Evolutionary conservation across 768 basidiomycete genomes (phyloP), one percentile per base, ranked within the genome.

Genomic region (Amanita pallidorosea): DNA sequence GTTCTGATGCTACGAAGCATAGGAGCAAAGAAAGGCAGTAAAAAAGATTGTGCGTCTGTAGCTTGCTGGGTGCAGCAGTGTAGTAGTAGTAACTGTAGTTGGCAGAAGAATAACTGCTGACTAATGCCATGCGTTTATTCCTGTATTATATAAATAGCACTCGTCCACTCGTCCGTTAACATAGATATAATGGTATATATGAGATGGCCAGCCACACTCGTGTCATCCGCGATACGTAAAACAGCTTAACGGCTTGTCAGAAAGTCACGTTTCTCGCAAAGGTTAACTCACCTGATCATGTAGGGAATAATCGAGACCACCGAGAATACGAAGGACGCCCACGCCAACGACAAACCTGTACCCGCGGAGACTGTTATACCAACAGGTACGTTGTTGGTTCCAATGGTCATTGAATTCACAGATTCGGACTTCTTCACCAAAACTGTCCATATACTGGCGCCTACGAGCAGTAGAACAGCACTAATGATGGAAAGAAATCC

Each of bases 381-480:
- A 31, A 88, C 61, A 3, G 73, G 64, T 17, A 73, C 60, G 23
- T 66, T 59, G 37, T 61, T 59, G 22, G 50, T 35, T 2, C 67
- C 67, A 45, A 82, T 64, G 29, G 73, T 55, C 53, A 77, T 56
- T 23, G 65, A 60, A 58, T 88, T 88, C 54, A 90, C 69, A 13
- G 67, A 65, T 58, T 80, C 70, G 1, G 75, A 69, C 58, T 81
- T 83, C 56, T 80, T 76, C 46, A 90, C 72, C 46, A 88, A 70
- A 41, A 80, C 75, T 4, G 88, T 88, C 88, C 88, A 91, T 53
- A 89, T 80, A 41, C 77, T 73, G 13, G 81, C 80, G 22, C 79
- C 85, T 37, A 83, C 78, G 45, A 91, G 70, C 43, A 88, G 62
- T 48, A 87, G 71, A 9, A 85, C 40, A 49, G 77, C 76, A 27